Conservation (phyloP, 768 basidiomycete species). For the Macrolepiota fuliginosa region DNA sequence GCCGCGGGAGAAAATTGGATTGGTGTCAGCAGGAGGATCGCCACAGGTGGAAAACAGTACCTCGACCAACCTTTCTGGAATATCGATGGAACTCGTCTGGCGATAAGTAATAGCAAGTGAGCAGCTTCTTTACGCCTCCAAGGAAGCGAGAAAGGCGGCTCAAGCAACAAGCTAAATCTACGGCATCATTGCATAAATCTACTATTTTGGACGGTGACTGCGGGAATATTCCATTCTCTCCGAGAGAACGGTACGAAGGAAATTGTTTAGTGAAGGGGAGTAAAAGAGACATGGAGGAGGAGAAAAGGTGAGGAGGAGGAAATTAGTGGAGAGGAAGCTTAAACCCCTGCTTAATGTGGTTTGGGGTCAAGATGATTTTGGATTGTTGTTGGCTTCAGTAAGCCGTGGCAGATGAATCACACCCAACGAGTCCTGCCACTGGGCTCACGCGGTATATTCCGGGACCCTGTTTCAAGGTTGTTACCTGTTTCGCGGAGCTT, state of each 20-base stretch:
- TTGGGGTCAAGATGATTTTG: constrained; percentile 7
- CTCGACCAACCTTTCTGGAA: constrained; percentile 29
- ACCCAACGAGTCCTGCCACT: constrained; percentile 25
- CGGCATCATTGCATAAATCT: constrained; percentile 25
- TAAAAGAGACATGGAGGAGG: constrained; percentile 11
- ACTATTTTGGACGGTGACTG: constrained; percentile 10
- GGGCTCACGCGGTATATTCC: constrained; percentile 31
- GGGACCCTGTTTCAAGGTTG: constrained; percentile 26
- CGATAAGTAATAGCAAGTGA: constrained; percentile 21
- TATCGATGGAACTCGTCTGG: constrained; percentile 25
- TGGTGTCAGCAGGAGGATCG: constrained; percentile 1
- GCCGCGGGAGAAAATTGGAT: constrained; percentile 12
- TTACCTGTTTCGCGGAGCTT: constrained; percentile 12
- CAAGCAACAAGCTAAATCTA: constrained; percentile 26
- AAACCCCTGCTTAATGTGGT: constrained; percentile 1
- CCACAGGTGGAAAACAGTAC: neutral
- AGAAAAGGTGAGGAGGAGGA: constrained; percentile 13
- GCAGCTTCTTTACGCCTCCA: constrained; percentile 27
- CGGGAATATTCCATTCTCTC: constrained; percentile 8
- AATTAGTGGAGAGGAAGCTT: constrained; percentile 15
- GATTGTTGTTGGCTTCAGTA: constrained; percentile 14
- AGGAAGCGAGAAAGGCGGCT: constrained; percentile 29
- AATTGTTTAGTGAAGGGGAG: constrained; percentile 15
- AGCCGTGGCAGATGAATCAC: constrained; percentile 24
- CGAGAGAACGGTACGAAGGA: constrained; percentile 5